These are phyloP conservation scores for Paramecium biaurelia DNA, from an alignment of 73 alveolate species.

Conservation along the genomic window DNA sequence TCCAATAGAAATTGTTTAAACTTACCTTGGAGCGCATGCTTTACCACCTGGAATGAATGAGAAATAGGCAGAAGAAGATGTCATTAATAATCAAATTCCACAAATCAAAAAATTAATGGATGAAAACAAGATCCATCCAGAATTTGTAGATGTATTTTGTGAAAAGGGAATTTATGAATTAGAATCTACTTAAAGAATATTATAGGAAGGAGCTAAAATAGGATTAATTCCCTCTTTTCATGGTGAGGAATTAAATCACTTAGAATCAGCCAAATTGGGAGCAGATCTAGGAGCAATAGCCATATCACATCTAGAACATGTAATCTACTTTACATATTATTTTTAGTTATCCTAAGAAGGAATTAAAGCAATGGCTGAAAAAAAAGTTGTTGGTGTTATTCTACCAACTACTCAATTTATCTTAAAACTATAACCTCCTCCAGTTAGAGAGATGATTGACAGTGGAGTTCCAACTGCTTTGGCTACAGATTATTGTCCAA, in stretches of 20 bases:
- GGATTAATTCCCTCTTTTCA: conserved; percentile 67
- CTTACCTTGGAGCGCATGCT: conserved; percentile 72
- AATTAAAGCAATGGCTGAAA: conserved; percentile 62
- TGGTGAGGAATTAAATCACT: conserved; percentile 72
- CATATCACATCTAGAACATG: conserved; percentile 64
- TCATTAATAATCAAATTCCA: conserved; percentile 58
- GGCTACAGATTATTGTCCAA: conserved; percentile 70
- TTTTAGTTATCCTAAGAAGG: conserved; percentile 52
- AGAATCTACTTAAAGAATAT: conserved; percentile 54
- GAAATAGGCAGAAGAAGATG: conserved; percentile 36
- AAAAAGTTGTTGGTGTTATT: conserved; percentile 62
- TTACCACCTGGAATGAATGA: conserved; percentile 65
- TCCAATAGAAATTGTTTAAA: conserved; percentile 60
- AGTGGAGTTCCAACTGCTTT: conserved; percentile 69
- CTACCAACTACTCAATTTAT: conserved; percentile 69
- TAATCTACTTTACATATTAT: background rate
- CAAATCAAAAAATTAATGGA: conserved; percentile 37
- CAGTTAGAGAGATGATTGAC: conserved; percentile 67
- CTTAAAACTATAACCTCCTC: conserved; percentile 60
- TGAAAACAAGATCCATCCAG: conserved; percentile 65
- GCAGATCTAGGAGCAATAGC: conserved; percentile 63
- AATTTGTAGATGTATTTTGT: conserved; percentile 74
- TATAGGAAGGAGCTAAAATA: conserved; percentile 37
- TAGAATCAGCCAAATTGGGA: conserved; percentile 64
- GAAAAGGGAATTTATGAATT: conserved; percentile 67